Conservation (phyloP, 202 grass and related monocot species). For the Panicum hallii region DNA sequence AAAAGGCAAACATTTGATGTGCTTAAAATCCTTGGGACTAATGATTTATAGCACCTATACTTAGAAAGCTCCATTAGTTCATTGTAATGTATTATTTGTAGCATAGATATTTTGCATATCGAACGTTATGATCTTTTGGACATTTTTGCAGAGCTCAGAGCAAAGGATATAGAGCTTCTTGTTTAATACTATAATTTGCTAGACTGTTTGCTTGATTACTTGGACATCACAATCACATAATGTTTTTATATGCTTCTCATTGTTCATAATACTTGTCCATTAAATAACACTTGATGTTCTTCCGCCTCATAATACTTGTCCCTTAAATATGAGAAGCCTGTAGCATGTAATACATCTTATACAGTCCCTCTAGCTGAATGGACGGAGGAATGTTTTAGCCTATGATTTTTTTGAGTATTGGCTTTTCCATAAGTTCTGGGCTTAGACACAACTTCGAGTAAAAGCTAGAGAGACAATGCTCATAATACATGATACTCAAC, state of each 20-base stretch:
- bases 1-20: neutral
- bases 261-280: too few species aligned
- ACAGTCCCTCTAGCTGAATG: neutral
- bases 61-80: neutral
- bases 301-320: too few species aligned
- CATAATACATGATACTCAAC: neutral
- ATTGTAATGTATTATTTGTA: neutral
- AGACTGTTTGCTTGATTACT: neutral
- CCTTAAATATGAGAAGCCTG: neutral
- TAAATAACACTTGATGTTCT: neutral
- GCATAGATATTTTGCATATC: neutral
- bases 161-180: neutral
- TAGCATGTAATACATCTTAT: too few species aligned
- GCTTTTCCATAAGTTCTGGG: neutral
- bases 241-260: too few species aligned
- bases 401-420: neutral
- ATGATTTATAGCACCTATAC: neutral
- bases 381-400: neutral
- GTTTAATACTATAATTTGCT: neutral
- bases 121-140: neutral
- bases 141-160: neutral
- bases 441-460: neutral
- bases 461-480: neutral
- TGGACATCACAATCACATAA: neutral
- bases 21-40: too few species aligned